A percentile compares a stretch with the other conserved stretches of the same genome.
Evolutionary conservation across 345 rosid species (phyloP).

Genomic region (Eutrema heterophyllum): DNA sequence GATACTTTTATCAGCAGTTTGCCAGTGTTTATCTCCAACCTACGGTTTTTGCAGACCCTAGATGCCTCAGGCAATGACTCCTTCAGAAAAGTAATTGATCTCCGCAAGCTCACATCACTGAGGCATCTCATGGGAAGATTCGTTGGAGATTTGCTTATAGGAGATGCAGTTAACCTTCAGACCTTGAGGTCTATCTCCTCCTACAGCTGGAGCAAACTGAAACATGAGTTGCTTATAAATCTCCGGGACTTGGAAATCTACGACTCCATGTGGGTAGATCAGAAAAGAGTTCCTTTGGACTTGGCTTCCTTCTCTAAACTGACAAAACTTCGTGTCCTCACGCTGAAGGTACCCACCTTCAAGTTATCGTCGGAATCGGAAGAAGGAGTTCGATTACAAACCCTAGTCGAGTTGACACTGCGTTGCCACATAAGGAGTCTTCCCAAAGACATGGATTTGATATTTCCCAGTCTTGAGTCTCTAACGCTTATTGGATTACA

Average conservation of each 20-base stretch:
- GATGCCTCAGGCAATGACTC: neutral
- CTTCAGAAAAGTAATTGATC: neutral
- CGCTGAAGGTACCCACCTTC: neutral
- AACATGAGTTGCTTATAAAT: neutral
- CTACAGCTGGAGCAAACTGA: conserved; percentile 10
- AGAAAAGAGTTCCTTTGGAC: neutral
- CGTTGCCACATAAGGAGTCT: too few species aligned
- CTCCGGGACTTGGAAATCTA: conserved; percentile 6
- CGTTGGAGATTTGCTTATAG: neutral
- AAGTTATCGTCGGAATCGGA: neutral
- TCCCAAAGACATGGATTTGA: neutral
- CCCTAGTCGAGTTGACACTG: too few species aligned
- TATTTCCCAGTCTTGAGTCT: conserved; percentile 1
- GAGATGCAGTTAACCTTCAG: neutral
- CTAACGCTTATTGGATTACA: neutral
- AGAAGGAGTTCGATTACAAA: neutral
- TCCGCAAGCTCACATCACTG: neutral
- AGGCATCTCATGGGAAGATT: conserved; percentile 8
- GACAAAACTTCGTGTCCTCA: neutral
- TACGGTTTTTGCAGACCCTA: conserved; percentile 4
- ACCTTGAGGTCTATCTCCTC: conserved; percentile 21
- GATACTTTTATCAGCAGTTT: neutral
- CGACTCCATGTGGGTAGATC: neutral
- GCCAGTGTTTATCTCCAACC: neutral
- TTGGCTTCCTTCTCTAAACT: neutral